Evolutionary conservation across 2,329 filamentous ascomycete species (phyloP), one percentile per base, ranked within the genome.

Genomic region (Aspergillus caelatus): DNA sequence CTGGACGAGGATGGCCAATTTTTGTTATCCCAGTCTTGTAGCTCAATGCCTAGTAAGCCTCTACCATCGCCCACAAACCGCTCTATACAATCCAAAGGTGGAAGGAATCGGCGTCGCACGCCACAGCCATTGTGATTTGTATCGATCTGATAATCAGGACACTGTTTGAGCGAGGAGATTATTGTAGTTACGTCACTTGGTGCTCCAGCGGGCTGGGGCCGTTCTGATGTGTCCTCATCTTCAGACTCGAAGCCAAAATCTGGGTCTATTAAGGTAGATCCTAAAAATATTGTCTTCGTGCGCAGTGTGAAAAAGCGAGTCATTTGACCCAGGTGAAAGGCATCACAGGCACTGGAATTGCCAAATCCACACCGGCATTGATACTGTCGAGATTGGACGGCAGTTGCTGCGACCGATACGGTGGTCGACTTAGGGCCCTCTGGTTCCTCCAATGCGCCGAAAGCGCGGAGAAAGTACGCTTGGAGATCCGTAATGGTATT

Each of bases 321-420:
- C 72, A 81, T 81, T 65, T 81, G 78, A 14, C 80, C 80, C 0
- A 81, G 69, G 50, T 82, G 79, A 61, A 81, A 82, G 6, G 77
- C 72, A 61, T 82, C 80, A 62, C 80, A 82, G 60, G 78, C 75
- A 50, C 72, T 76, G 8, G 78, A 79, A 48, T 81, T 80, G 50
- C 71, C 76, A 62, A 79, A 76, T 12, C 74, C 78, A 54, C 75
- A 77, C 34, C 77, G 77, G 62, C 80, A 82, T 69, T 82, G 79
- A 23, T 75, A 74, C 14, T 68, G 68, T 23, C 73, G 73, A 2
- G 67, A 61, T 56, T 68, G 71, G 14, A 66, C 55, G 30, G 67
- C 65, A 23, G 71, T 67, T 8, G 63, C 63, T 32, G 68, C 63
- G 43, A 65, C 57, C 6, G 63, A 52, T 41, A 50, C 52, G n/a